Evolutionary conservation across 371 early-diverging fungal genomes (phyloP), one percentile per base, ranked within the genome.

Genomic region (Umbelopsis sp.): DNA sequence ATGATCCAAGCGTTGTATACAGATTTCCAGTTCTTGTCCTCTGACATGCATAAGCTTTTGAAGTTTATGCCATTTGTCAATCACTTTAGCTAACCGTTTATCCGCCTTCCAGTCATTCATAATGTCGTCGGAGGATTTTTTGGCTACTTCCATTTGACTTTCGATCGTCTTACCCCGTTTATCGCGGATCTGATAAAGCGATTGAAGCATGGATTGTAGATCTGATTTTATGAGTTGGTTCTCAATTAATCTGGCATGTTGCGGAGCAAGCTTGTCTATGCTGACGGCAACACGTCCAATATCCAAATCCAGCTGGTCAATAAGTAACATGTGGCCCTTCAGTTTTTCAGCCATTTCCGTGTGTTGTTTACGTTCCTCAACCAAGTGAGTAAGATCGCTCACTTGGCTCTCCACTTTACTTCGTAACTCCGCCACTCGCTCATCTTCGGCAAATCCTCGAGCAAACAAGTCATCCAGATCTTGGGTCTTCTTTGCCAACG

Each of bases 171-270:
- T 4, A 75, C 72, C 70, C 71, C 78, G 41, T 72, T 69, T 5
- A 66, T 74, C 65, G 14, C 35, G 29, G 29, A 57, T 57, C 57
- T 57, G 57, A 29, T 83, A 77, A n/a, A 87, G 72, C 14, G 76
- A 73, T 45, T 74, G 74, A 12, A 80, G 76, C 65, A 87, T 51
- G 0, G 79, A 71, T 44, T 87, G 84, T 3, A 89, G 76, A 45
- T 85, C 87, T 20, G 80, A 65, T 18, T 81, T 84, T 22, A 70
- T 76, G 63, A 83, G 76, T 41, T 74, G 70, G 51, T 81, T 72
- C 14, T 81, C 76, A 3, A 81, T 73, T 6, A 74, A 65, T 24
- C 69, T 44, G 1, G 82, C 78, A 63, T 76, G 73, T 9, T 80
- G 78, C 1, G 83, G 79, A 3, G 83, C 77, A 0, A 82, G 77